Conservation (phyloP, 73 alveolate genomes). For the Symbiodinium pilosum region DNA sequence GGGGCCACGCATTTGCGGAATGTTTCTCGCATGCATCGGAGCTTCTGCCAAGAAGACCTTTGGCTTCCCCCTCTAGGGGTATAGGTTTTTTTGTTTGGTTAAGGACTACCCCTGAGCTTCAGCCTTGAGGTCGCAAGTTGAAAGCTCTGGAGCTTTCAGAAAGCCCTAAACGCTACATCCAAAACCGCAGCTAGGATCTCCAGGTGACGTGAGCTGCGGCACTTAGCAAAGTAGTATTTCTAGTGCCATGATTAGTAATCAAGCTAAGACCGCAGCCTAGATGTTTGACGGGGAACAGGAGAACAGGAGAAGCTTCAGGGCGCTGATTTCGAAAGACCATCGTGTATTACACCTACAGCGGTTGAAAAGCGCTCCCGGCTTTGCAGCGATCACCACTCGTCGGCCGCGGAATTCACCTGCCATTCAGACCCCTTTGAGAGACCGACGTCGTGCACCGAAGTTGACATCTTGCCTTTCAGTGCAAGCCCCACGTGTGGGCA, state of each 20-base stretch:
- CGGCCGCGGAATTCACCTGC: not conserved
- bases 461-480: not conserved
- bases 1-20: not conserved
- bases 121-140: no score
- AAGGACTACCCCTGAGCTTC: no score
- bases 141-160: no score
- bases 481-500: not conserved
- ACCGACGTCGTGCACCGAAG: not conserved
- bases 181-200: no score
- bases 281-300: not conserved
- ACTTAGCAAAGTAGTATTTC: not conserved
- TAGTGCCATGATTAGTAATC: not conserved
- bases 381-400: not conserved
- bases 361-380: not conserved
- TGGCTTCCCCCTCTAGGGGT: no score
- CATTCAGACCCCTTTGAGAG: constrained; percentile 15
- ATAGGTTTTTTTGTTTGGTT: no score
- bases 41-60: no score
- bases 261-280: not conserved
- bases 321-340: not conserved
- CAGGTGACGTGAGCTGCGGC: not conserved
- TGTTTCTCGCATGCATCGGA: no score
- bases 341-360: not conserved
- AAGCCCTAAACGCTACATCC: no score
- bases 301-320: not conserved